Conservation (phyloP, 768 basidiomycete species). For the Trametes punicea region DNA sequence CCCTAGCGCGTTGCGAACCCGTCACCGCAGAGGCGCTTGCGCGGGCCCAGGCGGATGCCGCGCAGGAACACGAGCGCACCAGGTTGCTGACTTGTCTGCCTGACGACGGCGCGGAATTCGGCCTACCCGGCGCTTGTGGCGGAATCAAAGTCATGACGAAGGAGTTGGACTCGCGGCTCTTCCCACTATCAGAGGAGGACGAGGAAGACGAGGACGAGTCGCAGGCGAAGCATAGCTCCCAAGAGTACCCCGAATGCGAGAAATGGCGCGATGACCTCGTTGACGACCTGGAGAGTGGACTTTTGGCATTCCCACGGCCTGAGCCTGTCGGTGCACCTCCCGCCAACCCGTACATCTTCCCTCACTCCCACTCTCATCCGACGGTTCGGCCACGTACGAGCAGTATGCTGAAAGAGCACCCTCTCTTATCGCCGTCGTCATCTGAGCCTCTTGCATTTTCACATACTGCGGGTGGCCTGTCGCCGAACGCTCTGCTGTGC, state of each 20-base stretch:
- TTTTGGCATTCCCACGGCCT: conserved; percentile 11
- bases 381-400: conserved; percentile 25
- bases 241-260: conserved; percentile 13
- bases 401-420: conserved; percentile 24
- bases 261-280: conserved; percentile 12
- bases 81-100: conserved; percentile 1
- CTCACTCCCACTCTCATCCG: conserved; percentile 13
- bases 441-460: conserved; percentile 13
- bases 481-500: conserved; percentile 11
- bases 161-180: conserved; percentile 28
- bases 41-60: neutral
- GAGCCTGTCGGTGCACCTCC: neutral
- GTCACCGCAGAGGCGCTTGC: conserved; percentile 14
- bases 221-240: neutral
- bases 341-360: neutral
- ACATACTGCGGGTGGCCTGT: conserved; percentile 8
- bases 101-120: conserved; percentile 15
- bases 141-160: conserved; percentile 24
- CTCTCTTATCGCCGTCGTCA: neutral
- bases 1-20: conserved; percentile 36
- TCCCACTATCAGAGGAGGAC: conserved; percentile 32
- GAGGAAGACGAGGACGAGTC: conserved; percentile 25
- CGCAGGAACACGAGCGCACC: neutral
- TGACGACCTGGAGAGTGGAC: conserved; percentile 12
- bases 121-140: conserved; percentile 3